Conservation (phyloP, 2,329 filamentous ascomycete genomes). For the Fusarium clavum region DNA sequence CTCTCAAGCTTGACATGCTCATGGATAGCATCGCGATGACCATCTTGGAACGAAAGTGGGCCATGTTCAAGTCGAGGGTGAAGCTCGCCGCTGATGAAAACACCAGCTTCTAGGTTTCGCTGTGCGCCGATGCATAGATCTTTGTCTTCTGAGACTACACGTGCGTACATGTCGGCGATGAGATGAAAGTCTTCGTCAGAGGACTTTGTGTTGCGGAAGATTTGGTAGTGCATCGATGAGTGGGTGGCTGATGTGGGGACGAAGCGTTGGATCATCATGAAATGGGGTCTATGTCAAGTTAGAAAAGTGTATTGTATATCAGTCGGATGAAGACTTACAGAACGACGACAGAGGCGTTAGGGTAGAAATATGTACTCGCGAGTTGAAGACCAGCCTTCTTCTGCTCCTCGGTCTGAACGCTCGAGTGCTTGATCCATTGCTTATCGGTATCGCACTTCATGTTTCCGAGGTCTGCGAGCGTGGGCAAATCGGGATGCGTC, state of each 20-base stretch:
- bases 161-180: constrained; percentile 14
- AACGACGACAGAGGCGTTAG: constrained; percentile 31
- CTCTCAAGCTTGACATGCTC: constrained; percentile 27
- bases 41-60: constrained; percentile 30
- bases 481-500: constrained; percentile 31
- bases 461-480: constrained; percentile 29
- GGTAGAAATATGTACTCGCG: constrained; percentile 35
- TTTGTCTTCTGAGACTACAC: constrained; percentile 33
- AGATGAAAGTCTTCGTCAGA: constrained; percentile 16
- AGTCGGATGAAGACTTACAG: constrained; percentile 4
- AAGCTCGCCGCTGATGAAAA: constrained; percentile 30
- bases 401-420: constrained; percentile 26
- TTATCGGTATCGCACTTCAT: constrained; percentile 29
- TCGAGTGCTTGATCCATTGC: constrained; percentile 31
- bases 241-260: constrained; percentile 13
- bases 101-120: constrained; percentile 19
- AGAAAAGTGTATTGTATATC: accelerated
- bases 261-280: constrained; percentile 37
- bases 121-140: constrained; percentile 24
- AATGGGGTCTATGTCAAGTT: constrained; percentile 10
- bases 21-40: constrained; percentile 28
- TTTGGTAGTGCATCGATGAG: constrained; percentile 29
- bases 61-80: constrained; percentile 34
- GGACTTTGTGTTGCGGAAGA: constrained; percentile 31
- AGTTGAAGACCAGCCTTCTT: constrained; percentile 28